Percentiles rank a stretch among this genome's conserved stretches.
These are phyloP conservation scores for Kodamaea laetipori DNA, from an alignment of 805 yeast species.

Conservation along the genomic window DNA sequence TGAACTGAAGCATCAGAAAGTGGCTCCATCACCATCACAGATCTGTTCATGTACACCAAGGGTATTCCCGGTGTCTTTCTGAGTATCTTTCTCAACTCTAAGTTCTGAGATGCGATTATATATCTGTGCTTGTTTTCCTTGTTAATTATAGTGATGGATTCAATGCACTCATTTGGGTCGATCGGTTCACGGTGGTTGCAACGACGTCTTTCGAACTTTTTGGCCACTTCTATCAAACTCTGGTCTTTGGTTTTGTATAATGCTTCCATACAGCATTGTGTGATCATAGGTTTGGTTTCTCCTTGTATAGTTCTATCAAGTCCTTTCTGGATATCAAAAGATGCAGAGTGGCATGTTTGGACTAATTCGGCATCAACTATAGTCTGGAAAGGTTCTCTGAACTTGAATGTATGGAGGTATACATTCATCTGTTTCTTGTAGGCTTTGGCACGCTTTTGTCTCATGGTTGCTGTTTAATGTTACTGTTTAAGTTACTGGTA, in stretches of 20 bases:
- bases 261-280: constrained; percentile 93
- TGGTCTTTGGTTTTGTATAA: constrained; percentile 73
- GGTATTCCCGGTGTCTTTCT: constrained; percentile 90
- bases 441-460: constrained; percentile 93
- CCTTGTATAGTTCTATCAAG: constrained; percentile 80
- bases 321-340: constrained; percentile 81
- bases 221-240: constrained; percentile 78
- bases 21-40: constrained; percentile 97
- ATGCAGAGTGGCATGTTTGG: constrained; percentile 61
- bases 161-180: constrained; percentile 74
- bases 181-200: constrained; percentile 78
- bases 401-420: constrained; percentile 81
- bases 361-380: constrained; percentile 82
- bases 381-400: constrained; percentile 92
- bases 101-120: constrained; percentile 82
- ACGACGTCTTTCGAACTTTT: constrained; percentile 84
- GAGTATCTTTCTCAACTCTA: constrained; percentile 63
- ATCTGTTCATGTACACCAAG: constrained; percentile 77
- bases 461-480: constrained; percentile 51
- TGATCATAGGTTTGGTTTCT: constrained; percentile 84
- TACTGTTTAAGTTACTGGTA: not conserved
- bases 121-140: constrained; percentile 90
- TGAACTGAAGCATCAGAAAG: constrained; percentile 65
- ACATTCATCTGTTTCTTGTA: constrained; percentile 91
- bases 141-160: constrained; percentile 64